These are phyloP conservation scores for Madurella fahalii DNA, from an alignment of 2,329 filamentous ascomycete species.

Conservation along the genomic window DNA sequence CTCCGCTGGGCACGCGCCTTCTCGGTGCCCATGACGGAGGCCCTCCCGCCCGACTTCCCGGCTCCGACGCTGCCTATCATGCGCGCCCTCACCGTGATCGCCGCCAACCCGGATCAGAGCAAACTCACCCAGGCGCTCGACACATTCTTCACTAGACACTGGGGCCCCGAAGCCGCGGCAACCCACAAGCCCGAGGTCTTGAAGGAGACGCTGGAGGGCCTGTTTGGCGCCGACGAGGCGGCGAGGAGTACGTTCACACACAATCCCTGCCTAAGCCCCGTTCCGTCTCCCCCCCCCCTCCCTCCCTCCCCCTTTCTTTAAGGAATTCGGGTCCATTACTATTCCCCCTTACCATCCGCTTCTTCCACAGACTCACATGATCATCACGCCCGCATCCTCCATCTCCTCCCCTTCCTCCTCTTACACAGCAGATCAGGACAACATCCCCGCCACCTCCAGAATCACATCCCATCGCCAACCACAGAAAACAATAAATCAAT, in stretches of 20 bases:
- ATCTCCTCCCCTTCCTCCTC: not conserved
- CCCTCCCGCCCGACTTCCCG: conserved; percentile 34
- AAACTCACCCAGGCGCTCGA: conserved; percentile 31
- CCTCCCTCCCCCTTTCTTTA: no score
- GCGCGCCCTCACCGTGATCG: conserved; percentile 32
- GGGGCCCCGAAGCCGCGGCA: conserved; percentile 28
- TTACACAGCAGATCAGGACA: not conserved
- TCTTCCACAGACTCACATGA: not conserved
- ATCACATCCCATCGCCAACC: no score
- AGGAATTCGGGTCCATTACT: no score
- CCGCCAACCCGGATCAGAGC: conserved; percentile 20
- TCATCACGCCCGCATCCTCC: not conserved
- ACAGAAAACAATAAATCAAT: no score
- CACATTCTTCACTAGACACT: conserved; percentile 32
- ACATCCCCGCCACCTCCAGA: no score
- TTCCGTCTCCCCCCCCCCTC: no score
- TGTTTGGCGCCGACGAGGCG: conserved; percentile 28
- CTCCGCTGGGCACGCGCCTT: conserved; percentile 35
- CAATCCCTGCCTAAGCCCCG: no score
- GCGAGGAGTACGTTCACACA: conserved; percentile 24
- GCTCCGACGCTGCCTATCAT: conserved; percentile 34
- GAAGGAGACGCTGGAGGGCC: conserved; percentile 24
- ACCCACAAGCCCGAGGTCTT: conserved; percentile 30
- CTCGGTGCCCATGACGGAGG: conserved; percentile 32
- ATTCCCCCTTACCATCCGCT: not conserved